Conservation (phyloP, 805 yeast species). For the Lipomyces starkeyi region DNA sequence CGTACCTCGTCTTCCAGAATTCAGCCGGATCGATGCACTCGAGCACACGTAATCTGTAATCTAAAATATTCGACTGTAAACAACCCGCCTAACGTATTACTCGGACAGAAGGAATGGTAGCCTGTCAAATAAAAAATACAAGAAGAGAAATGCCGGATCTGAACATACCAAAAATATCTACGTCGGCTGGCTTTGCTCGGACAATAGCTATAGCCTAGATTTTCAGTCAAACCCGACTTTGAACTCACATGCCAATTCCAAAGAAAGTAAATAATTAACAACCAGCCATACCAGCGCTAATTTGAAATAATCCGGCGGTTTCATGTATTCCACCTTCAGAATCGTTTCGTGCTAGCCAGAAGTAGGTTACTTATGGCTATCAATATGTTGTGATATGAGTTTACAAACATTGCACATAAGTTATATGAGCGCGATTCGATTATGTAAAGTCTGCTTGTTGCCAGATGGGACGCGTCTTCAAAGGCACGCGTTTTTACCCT, state of each 20-base stretch:
- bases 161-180: not conserved
- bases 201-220: conserved; percentile 14
- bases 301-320: not conserved
- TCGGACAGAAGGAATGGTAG: too few relatives aligned
- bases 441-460: not conserved
- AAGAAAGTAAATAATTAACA: not conserved
- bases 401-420: too few relatives aligned
- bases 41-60: conserved; percentile 22
- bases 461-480: not conserved
- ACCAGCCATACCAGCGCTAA: not conserved
- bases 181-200: conserved; percentile 11
- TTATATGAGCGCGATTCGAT: too few relatives aligned
- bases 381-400: not conserved
- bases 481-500: conserved; percentile 1
- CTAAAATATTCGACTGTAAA: not conserved
- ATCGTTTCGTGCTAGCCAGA: not conserved
- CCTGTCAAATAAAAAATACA: too few relatives aligned
- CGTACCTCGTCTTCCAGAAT: conserved; percentile 26
- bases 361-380: not conserved
- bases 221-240: not conserved
- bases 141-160: too few relatives aligned
- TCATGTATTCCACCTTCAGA: not conserved
- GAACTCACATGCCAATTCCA: not conserved
- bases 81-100: too few relatives aligned
- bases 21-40: conserved; percentile 23